These are phyloP conservation scores for Lolium multiflorum DNA, from an alignment of 176 grass and related monocot species.

Conservation along the genomic window DNA sequence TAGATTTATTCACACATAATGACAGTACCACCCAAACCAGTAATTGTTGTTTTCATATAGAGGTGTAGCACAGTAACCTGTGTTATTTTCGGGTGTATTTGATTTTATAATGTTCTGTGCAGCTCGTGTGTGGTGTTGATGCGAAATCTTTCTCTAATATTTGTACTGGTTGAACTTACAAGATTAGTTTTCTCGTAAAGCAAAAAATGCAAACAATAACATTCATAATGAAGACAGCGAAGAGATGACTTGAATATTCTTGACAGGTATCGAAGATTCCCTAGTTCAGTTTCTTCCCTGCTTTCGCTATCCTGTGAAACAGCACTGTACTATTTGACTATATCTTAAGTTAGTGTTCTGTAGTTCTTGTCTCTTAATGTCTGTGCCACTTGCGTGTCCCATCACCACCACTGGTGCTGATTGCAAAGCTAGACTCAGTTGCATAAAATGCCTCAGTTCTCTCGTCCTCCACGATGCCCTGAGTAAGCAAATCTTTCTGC, in stretches of 20 bases:
- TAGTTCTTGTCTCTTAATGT: too few relatives aligned
- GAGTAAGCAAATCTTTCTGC: neutral
- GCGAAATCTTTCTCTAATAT: neutral
- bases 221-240: slow-evolving; percentile 10
- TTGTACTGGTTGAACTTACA: neutral
- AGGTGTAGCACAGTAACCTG: too few relatives aligned
- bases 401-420: neutral
- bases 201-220: slow-evolving; percentile 34
- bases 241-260: slow-evolving; percentile 32
- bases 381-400: neutral
- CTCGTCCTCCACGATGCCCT: neutral
- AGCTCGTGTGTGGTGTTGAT: neutral
- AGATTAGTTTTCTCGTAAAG: neutral
- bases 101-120: too few relatives aligned
- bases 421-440: neutral
- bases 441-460: neutral
- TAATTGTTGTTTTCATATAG: neutral
- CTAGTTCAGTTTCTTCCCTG: slow-evolving; percentile 15
- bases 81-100: neutral
- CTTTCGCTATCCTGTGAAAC: neutral
- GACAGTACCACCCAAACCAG: neutral
- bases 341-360: neutral
- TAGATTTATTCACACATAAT: slow-evolving; percentile 5
- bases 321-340: slow-evolving; percentile 5
- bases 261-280: slow-evolving; percentile 12